Percentiles rank a stretch among this genome's conserved stretches.
Evolutionary conservation across 306 rosid species (phyloP).

Genomic region (Medicago ruthenica): DNA sequence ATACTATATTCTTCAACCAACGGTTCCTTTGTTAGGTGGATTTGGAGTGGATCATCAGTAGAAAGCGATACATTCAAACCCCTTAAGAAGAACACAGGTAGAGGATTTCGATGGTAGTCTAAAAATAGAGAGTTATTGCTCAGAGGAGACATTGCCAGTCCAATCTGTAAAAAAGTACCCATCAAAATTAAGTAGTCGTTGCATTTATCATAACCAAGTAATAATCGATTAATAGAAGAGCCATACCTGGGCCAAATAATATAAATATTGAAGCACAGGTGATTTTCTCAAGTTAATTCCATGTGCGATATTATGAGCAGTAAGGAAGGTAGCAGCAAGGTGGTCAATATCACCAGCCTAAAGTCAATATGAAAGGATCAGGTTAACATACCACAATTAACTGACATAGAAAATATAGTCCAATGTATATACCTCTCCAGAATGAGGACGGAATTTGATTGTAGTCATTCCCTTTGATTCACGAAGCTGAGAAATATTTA

Average conservation of each 20-base stretch:
- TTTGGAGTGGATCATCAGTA: conserved; percentile 99
- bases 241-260: conserved; percentile 88
- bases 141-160: conserved; percentile 97
- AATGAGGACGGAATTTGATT: conserved; percentile 95
- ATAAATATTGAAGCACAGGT: conserved; percentile 88
- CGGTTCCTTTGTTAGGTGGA: conserved; percentile 96
- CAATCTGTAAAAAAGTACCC: conserved; percentile 61
- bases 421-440: conserved; percentile 81
- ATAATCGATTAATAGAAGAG: conserved; percentile 24
- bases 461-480: conserved; percentile 96
- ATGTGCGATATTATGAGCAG: conserved; percentile 86
- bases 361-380: conserved; percentile 44
- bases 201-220: conserved; percentile 37
- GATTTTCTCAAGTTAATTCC: conserved; percentile 97
- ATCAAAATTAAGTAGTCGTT: conserved; percentile 10
- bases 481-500: conserved; percentile 78
- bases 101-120: conserved; percentile 96
- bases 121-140: conserved; percentile 95
- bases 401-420: conserved; percentile 27
- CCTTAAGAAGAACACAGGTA: conserved; percentile 87
- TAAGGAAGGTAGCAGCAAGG: conserved; percentile 95
- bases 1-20: conserved; percentile 98
- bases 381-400: conserved; percentile 26
- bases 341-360: conserved; percentile 99
- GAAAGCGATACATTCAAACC: conserved; percentile 98